A percentile compares a stretch with the other conserved stretches of the same genome.
These are phyloP conservation scores for Curvularia eragrostidis DNA, from an alignment of 2,329 filamentous ascomycete species.

Conservation along the genomic window DNA sequence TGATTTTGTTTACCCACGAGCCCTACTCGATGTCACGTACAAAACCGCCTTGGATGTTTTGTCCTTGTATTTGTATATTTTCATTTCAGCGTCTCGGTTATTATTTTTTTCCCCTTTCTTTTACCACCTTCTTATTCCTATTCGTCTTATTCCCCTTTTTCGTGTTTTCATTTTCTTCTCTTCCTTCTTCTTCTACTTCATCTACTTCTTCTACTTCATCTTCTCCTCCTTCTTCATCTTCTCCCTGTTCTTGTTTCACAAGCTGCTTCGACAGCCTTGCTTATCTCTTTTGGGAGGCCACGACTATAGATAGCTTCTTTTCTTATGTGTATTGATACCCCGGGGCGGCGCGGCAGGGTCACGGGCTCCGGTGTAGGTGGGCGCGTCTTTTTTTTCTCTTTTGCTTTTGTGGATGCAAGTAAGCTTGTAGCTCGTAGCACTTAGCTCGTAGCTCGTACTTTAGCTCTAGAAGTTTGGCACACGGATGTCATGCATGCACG, in stretches of 20 bases:
- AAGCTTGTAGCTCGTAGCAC: not conserved
- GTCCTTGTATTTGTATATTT: not conserved
- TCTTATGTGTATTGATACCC: constrained; percentile 44
- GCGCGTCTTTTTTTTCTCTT: constrained; percentile 6
- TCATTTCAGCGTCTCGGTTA: not conserved
- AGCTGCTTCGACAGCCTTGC: constrained; percentile 4
- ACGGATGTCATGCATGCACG: constrained; percentile 7
- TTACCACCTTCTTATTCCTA: not conserved
- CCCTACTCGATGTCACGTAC: constrained; percentile 14
- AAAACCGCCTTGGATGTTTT: constrained; percentile 3
- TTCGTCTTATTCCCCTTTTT: not conserved
- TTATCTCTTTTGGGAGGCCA: constrained; percentile 14
- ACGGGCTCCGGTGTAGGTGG: constrained; percentile 29
- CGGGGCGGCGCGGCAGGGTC: constrained; percentile 27
- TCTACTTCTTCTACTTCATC: not conserved
- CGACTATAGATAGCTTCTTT: constrained; percentile 20
- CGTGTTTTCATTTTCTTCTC: not conserved
- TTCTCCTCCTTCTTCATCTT: not conserved
- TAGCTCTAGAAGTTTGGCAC: constrained; percentile 11
- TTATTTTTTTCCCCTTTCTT: not conserved
- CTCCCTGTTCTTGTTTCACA: not conserved
- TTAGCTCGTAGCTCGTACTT: not conserved
- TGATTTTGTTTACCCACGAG: constrained; percentile 12
- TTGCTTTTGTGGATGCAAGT: constrained; percentile 9
- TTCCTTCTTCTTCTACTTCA: not conserved